These are phyloP conservation scores for Byssoonygena ceratinophila DNA, from an alignment of 2,329 filamentous ascomycete species.

Conservation along the genomic window DNA sequence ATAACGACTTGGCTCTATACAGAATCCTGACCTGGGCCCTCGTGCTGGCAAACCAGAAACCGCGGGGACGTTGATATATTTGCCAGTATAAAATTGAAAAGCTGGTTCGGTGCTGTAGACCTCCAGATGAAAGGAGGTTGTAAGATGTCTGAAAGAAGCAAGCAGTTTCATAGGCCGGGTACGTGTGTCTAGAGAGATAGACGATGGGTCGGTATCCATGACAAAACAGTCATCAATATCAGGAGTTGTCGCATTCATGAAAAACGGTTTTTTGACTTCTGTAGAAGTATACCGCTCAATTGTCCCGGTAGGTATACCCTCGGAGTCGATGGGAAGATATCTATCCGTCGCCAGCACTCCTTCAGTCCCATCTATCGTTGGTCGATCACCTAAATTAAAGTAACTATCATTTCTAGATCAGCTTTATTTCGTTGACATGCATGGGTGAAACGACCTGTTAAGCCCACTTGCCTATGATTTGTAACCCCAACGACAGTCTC, in stretches of 20 bases:
- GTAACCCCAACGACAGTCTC: conserved; percentile 90
- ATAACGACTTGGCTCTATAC: conserved; percentile 82
- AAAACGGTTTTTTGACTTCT: conserved; percentile 57
- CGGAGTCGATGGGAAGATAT: conserved; percentile 64
- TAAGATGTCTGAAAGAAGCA: conserved; percentile 62
- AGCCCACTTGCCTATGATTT: conserved; percentile 65
- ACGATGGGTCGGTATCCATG: conserved; percentile 51
- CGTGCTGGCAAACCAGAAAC: conserved; percentile 51
- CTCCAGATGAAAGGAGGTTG: conserved; percentile 68
- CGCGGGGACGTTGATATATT: conserved; percentile 66
- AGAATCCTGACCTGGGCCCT: conserved; percentile 64
- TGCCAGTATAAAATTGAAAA: conserved; percentile 94
- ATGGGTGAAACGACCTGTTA: background rate
- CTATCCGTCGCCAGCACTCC: conserved; percentile 48
- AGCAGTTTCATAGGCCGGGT: conserved; percentile 53
- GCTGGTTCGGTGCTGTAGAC: conserved; percentile 85
- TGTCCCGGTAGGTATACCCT: conserved; percentile 61
- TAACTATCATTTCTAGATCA: conserved; percentile 37
- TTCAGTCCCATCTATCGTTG: conserved; percentile 53
- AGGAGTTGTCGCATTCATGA: conserved; percentile 58
- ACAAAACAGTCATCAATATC: conserved; percentile 88
- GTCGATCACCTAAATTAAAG: conserved; percentile 53
- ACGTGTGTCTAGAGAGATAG: conserved; percentile 58
- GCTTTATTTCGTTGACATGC: background rate
- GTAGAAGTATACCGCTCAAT: conserved; percentile 56